Conservation (phyloP, 2,329 filamentous ascomycete species). For the Arthroderma sp. region DNA sequence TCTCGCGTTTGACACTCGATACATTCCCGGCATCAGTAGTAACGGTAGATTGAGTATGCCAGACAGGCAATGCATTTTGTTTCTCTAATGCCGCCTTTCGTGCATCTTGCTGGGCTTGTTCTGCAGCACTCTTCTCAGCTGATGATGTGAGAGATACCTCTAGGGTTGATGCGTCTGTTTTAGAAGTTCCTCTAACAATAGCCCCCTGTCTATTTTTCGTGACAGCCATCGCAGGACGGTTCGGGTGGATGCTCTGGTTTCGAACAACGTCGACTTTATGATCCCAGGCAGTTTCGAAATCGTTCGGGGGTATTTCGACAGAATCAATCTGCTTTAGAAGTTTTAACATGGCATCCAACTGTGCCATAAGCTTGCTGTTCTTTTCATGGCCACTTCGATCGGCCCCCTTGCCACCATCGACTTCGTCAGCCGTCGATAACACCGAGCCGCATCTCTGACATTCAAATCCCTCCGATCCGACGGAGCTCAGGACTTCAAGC, state of each 20-base stretch:
- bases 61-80: conserved; percentile 39
- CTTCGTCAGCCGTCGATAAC: conserved; percentile 32
- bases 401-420: conserved; percentile 29
- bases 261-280: conserved; percentile 34
- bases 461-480: conserved; percentile 55
- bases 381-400: conserved; percentile 37
- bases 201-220: conserved; percentile 20
- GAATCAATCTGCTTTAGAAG: conserved; percentile 36
- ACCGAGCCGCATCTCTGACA: conserved; percentile 61
- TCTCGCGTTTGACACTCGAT: conserved; percentile 6
- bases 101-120: conserved; percentile 34
- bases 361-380: conserved; percentile 36
- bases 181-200: conserved; percentile 28
- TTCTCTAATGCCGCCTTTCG: conserved; percentile 37
- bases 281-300: conserved; percentile 37
- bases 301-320: conserved; percentile 34
- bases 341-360: conserved; percentile 34
- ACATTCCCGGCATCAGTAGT: conserved; percentile 9
- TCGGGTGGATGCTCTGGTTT: conserved; percentile 30
- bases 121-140: conserved; percentile 36
- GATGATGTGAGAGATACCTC: conserved; percentile 37
- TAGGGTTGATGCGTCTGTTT: conserved; percentile 31
- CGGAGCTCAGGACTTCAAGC: conserved; percentile 73
- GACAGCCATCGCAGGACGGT: conserved; percentile 28
- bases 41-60: conserved; percentile 40